Evolutionary conservation across 306 rosid species (phyloP), one percentile per base, ranked within the genome.

Genomic region (Quercus variabilis): DNA sequence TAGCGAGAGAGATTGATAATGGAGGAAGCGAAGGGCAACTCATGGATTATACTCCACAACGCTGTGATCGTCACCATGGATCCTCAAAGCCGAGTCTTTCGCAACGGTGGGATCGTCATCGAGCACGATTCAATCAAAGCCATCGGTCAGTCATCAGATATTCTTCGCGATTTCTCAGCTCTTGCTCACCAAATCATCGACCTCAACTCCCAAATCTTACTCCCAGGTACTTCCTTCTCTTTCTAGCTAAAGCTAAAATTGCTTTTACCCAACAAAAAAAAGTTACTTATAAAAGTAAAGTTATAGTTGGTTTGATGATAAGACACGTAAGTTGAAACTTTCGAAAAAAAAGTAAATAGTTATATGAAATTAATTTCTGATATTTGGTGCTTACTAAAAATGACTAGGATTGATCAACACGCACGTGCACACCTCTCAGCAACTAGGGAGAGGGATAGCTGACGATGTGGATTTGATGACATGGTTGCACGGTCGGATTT

Each of bases 381-480:
- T 23, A 21, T 70, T 15, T 19, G 28, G 33, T 52, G 31, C 17
- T 8, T 72, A 5, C 74, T 20, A 10, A 56, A 10, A 56, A 30
- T 5, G 13, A 62, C 12, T 60, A 90, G 97, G 97, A 78, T 79
- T 93, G 10, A 85, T 94, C 73, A 92, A 94, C 82, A 94, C 90
- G 38, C 97, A 94, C 74, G 98, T 94, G 33, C 98, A 94, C 73
- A 86, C 88, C 4, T 94, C 96, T 59, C 97, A 94, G 74, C 97
- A 94, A 74, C 89, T 92, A 6, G 98, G 79, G 2, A 86, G 98
- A 76, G 95, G 98, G 81, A 92, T 94, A 11, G 97, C 97, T 0
- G 98, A 94, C n/a, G 98, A 94, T 51, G 98, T 94, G 49, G 96
- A 94, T 79, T 76, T 94, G 73, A 74, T 94, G 80, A 94, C 98